A percentile compares a stretch with the other conserved stretches of the same genome.
Conservation (phyloP, 1,284 basidiomycete genomes). For the Pterulicium gracile region DNA sequence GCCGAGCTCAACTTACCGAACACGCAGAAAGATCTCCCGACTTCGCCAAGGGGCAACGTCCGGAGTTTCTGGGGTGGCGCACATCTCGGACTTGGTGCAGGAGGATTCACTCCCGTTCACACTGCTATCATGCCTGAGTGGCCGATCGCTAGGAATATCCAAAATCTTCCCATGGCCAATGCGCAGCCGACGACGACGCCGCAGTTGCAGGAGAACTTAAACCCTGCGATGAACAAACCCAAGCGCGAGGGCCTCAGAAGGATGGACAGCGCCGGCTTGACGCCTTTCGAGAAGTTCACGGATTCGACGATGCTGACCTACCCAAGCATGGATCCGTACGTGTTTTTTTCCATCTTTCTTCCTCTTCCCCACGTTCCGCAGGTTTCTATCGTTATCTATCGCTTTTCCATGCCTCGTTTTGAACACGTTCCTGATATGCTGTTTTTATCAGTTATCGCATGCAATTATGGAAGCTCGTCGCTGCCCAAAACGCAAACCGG, state of each 20-base stretch:
- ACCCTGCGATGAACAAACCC: constrained; percentile 54
- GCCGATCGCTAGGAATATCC: constrained; percentile 6
- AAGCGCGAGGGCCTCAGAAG: background rate
- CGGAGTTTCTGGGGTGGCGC: constrained; percentile 69
- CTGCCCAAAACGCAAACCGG: constrained; percentile 21
- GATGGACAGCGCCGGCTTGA: background rate
- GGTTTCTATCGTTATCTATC: too few relatives aligned
- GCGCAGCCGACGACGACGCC: constrained; percentile 1
- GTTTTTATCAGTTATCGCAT: constrained; percentile 55
- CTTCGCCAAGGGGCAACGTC: constrained; percentile 40
- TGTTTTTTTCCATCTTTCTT: constrained; percentile 15
- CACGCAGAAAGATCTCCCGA: constrained; percentile 74
- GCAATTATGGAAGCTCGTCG: constrained; percentile 83
- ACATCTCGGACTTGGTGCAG: constrained; percentile 29
- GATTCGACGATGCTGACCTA: constrained; percentile 73
- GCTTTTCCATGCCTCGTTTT: too few relatives aligned
- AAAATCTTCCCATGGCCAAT: constrained; percentile 1
- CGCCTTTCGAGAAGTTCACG: constrained; percentile 53
- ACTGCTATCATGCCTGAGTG: constrained; percentile 65
- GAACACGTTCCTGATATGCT: too few relatives aligned
- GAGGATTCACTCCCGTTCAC: constrained; percentile 79
- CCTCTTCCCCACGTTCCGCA: too few relatives aligned
- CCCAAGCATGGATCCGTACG: constrained; percentile 72
- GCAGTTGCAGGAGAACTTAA: constrained; percentile 66
- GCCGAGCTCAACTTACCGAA: constrained; percentile 51